Evolutionary conservation across 2,329 filamentous ascomycete species (phyloP).

Genomic region (Nothophoma quercina): DNA sequence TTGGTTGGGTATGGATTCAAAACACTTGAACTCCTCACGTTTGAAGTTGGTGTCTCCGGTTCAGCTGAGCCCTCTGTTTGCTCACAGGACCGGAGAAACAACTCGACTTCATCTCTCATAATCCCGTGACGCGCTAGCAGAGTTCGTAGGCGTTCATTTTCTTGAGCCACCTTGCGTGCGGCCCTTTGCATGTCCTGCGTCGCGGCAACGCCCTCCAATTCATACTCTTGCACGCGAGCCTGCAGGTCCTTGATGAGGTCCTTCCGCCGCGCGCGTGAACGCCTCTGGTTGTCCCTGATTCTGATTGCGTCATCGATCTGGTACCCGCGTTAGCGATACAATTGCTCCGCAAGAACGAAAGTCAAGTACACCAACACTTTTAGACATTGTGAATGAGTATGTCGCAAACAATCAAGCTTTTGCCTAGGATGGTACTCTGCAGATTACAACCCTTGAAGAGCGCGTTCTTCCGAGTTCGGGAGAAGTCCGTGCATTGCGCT

Average conservation of each 20-base stretch:
- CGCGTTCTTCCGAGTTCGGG: slow-evolving; percentile 4
- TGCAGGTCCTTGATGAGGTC: slow-evolving; percentile 75
- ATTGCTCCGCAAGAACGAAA: not conserved
- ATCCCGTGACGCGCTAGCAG: slow-evolving; percentile 56
- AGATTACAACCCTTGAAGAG: not conserved
- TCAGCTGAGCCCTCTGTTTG: slow-evolving; percentile 3
- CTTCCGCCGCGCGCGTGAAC: slow-evolving; percentile 73
- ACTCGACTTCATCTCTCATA: slow-evolving; percentile 27
- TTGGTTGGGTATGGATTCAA: not conserved
- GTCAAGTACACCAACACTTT: slow-evolving; percentile 2
- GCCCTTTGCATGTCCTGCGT: slow-evolving; percentile 73
- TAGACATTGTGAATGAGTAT: slow-evolving; percentile 9
- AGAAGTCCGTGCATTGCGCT: slow-evolving; percentile 12
- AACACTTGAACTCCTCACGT: not conserved
- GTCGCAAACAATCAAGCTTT: not conserved
- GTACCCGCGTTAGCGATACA: slow-evolving; percentile 1
- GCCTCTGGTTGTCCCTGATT: slow-evolving; percentile 77
- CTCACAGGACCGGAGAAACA: slow-evolving; percentile 26
- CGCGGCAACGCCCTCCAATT: slow-evolving; percentile 69
- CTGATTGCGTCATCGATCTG: slow-evolving; percentile 48
- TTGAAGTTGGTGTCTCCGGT: not conserved
- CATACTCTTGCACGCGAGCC: slow-evolving; percentile 66
- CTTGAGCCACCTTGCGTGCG: slow-evolving; percentile 70
- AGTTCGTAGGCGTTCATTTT: slow-evolving; percentile 68
- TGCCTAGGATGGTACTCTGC: slow-evolving; percentile 4